phyloP scores from a whole-genome alignment of 208 protist genomes.

The Trypanosoma avium region DNA sequence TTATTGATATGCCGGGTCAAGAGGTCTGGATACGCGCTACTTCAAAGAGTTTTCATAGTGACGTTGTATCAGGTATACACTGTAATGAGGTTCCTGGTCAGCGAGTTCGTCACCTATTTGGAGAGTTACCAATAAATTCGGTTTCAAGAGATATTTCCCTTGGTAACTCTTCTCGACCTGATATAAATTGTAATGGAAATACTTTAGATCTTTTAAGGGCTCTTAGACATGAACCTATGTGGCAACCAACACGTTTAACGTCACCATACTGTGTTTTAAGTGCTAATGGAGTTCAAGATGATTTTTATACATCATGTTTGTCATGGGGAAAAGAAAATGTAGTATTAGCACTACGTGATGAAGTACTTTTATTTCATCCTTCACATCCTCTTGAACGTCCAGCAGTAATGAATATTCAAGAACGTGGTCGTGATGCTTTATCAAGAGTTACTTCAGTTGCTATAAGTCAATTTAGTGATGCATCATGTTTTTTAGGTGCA shows the following conservation, averaged over 20 bases:
- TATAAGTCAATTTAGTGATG: slow-evolving; percentile 55
- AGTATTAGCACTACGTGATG: slow-evolving; percentile 56
- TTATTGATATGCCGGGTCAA: neutral
- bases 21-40: neutral
- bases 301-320: slow-evolving; percentile 77
- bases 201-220: neutral
- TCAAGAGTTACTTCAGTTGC: slow-evolving; percentile 37
- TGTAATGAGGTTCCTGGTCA: neutral
- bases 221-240: slow-evolving; percentile 23
- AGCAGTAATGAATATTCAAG: slow-evolving; percentile 27
- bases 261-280: slow-evolving; percentile 78
- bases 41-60: neutral
- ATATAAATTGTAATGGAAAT: neutral
- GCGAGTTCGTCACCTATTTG: neutral
- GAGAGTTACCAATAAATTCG: slow-evolving; percentile 1
- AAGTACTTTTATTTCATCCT: slow-evolving; percentile 73
- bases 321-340: slow-evolving; percentile 72
- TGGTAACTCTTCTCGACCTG: neutral
- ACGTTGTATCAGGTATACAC: neutral
- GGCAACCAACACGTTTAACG: slow-evolving; percentile 67
- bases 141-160: neutral
- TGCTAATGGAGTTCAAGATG: slow-evolving; percentile 62
- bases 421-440: slow-evolving; percentile 1
- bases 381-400: slow-evolving; percentile 40
- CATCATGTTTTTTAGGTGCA: slow-evolving; percentile 55